phyloP scores from a whole-genome alignment of 371 early-diverging fungal genomes.

The Mucor irregularis region DNA sequence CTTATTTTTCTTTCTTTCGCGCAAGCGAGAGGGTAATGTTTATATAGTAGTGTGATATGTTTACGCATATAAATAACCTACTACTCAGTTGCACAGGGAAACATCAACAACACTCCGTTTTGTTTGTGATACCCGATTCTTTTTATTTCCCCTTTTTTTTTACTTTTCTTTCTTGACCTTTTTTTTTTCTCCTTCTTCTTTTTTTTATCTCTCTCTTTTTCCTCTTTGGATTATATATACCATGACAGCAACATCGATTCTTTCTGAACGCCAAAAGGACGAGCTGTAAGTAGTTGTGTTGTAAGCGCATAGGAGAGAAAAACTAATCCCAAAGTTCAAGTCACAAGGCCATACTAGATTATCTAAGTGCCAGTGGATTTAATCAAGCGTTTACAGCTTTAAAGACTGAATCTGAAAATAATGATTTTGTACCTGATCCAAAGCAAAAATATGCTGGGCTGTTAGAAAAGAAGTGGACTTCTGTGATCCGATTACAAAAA shows the following conservation, averaged over 20 bases:
- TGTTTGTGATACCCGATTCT: not conserved
- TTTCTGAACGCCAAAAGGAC: slow-evolving; percentile 74
- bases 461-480: slow-evolving; percentile 94
- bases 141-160: slow-evolving; percentile 1
- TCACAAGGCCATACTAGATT: slow-evolving; percentile 85
- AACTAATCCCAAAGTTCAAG: slow-evolving; percentile 32
- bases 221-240: not conserved
- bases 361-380: slow-evolving; percentile 74
- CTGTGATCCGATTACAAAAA: slow-evolving; percentile 88
- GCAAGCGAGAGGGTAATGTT: too few species aligned
- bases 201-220: not conserved
- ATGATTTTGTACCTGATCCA: slow-evolving; percentile 72
- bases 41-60: too few species aligned
- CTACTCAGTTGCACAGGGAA: too few species aligned
- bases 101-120: slow-evolving; percentile 4
- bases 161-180: not conserved
- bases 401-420: slow-evolving; percentile 71
- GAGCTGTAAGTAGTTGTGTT: slow-evolving; percentile 58
- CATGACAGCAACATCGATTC: slow-evolving; percentile 46
- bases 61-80: too few species aligned
- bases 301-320: not conserved
- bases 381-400: slow-evolving; percentile 68
- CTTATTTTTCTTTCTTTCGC: too few species aligned
- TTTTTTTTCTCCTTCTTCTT: not conserved
- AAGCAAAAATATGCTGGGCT: slow-evolving; percentile 82